Percentiles rank a stretch among this genome's conserved stretches.
phyloP scores from a whole-genome alignment of 2,329 filamentous ascomycete genomes.

The Exophiala oligosperma region DNA sequence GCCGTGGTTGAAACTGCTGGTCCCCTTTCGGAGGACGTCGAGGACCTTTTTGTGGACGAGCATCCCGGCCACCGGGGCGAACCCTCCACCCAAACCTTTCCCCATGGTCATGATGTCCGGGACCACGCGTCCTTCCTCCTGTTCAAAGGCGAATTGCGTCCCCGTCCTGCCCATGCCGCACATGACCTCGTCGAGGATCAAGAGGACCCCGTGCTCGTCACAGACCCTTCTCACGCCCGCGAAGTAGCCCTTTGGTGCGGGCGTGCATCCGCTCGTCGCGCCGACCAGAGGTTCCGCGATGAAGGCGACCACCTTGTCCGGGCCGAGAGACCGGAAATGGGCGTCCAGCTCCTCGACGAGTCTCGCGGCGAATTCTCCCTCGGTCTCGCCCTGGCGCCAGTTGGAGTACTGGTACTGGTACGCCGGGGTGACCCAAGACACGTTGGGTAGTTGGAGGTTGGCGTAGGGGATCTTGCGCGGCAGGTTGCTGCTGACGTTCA shows the following conservation, averaged over 20 bases:
- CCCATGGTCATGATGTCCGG: conserved; percentile 62
- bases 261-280: conserved; percentile 53
- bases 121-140: conserved; percentile 38
- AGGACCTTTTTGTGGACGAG: conserved; percentile 52
- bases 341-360: conserved; percentile 49
- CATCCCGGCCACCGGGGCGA: conserved; percentile 56
- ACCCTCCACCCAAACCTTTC: conserved; percentile 60
- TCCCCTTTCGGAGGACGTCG: conserved; percentile 49
- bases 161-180: conserved; percentile 60
- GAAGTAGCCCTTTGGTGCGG: conserved; percentile 56
- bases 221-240: conserved; percentile 56
- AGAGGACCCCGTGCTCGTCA: conserved; percentile 64
- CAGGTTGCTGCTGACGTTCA: conserved; percentile 43
- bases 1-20: conserved; percentile 56
- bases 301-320: conserved; percentile 51
- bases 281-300: conserved; percentile 53
- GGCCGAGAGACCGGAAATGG: conserved; percentile 49
- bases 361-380: conserved; percentile 42
- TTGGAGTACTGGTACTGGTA: conserved; percentile 41
- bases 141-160: conserved; percentile 22
- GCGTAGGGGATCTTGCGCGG: conserved; percentile 37
- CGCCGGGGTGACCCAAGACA: conserved; percentile 32
- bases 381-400: conserved; percentile 36
- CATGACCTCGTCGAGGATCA: conserved; percentile 71
- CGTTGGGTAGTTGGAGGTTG: conserved; percentile 23